phyloP scores from a whole-genome alignment of 2,329 filamentous ascomycete genomes.

The Colletotrichum sp. region DNA sequence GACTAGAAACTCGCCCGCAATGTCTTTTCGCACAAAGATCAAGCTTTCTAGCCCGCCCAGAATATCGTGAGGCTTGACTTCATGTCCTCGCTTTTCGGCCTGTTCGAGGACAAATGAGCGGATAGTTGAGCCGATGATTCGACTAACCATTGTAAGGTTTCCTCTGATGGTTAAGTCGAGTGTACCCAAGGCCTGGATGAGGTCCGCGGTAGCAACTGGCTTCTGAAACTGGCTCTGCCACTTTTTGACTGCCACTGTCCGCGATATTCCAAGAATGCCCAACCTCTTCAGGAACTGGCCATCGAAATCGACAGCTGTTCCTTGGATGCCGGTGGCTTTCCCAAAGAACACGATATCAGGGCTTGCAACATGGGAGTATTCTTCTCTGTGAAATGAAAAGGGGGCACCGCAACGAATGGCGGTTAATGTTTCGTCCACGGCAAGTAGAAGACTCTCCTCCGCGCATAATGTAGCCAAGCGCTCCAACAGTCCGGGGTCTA shows the following conservation, averaged over 20 bases:
- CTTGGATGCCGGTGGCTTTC: conserved; percentile 11
- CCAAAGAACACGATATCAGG: conserved; percentile 29
- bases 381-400: conserved; percentile 29
- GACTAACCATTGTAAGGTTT: conserved; percentile 7
- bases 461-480: conserved; percentile 21
- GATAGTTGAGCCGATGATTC: neutral
- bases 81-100: neutral
- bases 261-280: neutral
- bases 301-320: neutral
- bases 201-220: conserved; percentile 1
- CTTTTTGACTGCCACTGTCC: neutral
- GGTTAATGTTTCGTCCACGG: conserved; percentile 27
- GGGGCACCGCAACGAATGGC: conserved; percentile 29
- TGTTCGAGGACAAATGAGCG: neutral
- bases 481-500: conserved; percentile 18
- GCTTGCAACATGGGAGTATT: conserved; percentile 17
- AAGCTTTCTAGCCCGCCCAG: conserved; percentile 12
- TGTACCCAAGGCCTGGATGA: conserved; percentile 1
- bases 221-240: conserved; percentile 6
- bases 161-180: neutral
- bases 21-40: conserved; percentile 12
- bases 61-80: neutral
- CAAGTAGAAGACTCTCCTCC: conserved; percentile 22
- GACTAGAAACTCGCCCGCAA: conserved; percentile 4
- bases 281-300: neutral